A percentile compares a stretch with the other conserved stretches of the same genome.
Evolutionary conservation across 192 early-diverging fungal genomes (phyloP).

Genomic region (Linnemannia elongata): DNA sequence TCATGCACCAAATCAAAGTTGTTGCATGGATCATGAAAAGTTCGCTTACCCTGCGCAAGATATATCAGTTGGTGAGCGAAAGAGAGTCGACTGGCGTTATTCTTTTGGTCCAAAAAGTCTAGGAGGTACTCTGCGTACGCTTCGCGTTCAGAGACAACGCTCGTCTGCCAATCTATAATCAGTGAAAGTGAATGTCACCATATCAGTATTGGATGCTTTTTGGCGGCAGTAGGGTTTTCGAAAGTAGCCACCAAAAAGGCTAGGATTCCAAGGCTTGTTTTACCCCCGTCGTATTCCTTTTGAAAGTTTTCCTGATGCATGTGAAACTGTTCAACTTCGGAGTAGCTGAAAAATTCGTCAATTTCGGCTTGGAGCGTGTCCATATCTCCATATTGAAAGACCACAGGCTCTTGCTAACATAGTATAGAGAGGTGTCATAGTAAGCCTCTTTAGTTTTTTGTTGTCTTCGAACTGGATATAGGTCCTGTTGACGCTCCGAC

Average conservation of each 20-base stretch:
- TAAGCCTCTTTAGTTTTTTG: not conserved
- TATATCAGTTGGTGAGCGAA: conserved; percentile 73
- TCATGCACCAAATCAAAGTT: not conserved
- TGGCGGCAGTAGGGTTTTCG: not conserved
- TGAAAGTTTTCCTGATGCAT: conserved; percentile 60
- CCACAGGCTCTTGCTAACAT: conserved; percentile 55
- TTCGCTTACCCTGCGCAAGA: conserved; percentile 72
- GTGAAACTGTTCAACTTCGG: conserved; percentile 60
- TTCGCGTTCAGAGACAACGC: conserved; percentile 54
- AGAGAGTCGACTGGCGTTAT: conserved; percentile 59
- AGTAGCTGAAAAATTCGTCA: conserved; percentile 71
- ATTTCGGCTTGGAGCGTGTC: conserved; percentile 65
- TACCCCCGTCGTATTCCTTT: conserved; percentile 57
- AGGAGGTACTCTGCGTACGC: conserved; percentile 66
- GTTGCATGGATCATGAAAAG: not conserved
- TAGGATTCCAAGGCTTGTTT: not conserved
- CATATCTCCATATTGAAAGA: conserved; percentile 66
- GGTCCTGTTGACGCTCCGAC: not conserved
- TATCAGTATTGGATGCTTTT: not conserved
- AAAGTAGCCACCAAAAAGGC: not conserved
- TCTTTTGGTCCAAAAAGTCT: conserved; percentile 70
- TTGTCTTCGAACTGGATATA: not conserved
- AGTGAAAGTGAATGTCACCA: not conserved
- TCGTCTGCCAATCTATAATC: conserved; percentile 60
- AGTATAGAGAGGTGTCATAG: not conserved